A percentile compares a stretch with the other conserved stretches of the same genome.
These are phyloP conservation scores for Alnus rubra DNA, from an alignment of 306 rosid genomes.

Conservation along the genomic window DNA sequence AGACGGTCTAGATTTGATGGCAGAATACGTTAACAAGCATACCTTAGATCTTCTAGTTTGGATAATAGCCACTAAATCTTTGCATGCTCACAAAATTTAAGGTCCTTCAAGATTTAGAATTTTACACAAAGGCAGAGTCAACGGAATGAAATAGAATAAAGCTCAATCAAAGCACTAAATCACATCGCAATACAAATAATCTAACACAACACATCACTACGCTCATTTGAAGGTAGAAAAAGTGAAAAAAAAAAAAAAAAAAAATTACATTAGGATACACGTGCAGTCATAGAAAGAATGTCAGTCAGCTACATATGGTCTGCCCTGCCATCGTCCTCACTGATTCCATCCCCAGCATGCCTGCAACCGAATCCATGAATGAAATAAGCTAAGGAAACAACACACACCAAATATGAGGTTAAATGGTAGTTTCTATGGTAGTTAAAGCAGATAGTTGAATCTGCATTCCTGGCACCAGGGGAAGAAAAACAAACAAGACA, in stretches of 20 bases:
- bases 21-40: too few relatives aligned
- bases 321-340: slow-evolving; percentile 74
- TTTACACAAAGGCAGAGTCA: background rate
- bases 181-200: slow-evolving; percentile 39
- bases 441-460: too few relatives aligned
- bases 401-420: too few relatives aligned
- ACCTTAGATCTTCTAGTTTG: background rate
- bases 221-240: slow-evolving; percentile 35
- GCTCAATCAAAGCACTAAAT: slow-evolving; percentile 43
- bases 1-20: too few relatives aligned
- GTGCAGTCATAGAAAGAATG: slow-evolving; percentile 29
- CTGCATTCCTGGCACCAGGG: background rate
- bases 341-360: slow-evolving; percentile 75
- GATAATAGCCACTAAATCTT: background rate
- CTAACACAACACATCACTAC: slow-evolving; percentile 42
- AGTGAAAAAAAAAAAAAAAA: slow-evolving; percentile 40
- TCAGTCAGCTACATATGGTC: slow-evolving; percentile 63
- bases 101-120: background rate
- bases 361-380: slow-evolving; percentile 38
- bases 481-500: background rate
- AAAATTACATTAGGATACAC: slow-evolving; percentile 49
- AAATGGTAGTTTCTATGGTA: too few relatives aligned
- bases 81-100: slow-evolving; percentile 4
- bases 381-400: background rate
- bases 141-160: slow-evolving; percentile 8